phyloP scores from a whole-genome alignment of 2,329 filamentous ascomycete species.

The Cytospora piceae region DNA sequence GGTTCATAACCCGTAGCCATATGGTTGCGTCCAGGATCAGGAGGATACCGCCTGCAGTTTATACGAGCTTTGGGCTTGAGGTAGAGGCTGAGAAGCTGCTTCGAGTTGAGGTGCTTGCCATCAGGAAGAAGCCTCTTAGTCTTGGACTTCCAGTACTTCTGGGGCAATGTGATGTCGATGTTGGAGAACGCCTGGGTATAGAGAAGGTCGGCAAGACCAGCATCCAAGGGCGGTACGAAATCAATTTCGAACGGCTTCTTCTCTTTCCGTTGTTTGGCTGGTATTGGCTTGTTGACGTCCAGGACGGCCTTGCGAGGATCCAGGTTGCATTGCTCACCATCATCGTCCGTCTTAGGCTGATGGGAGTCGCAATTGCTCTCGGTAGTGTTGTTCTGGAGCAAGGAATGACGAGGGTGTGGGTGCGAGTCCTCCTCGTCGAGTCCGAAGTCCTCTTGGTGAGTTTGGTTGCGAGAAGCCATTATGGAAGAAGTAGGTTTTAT shows the following conservation, averaged over 20 bases:
- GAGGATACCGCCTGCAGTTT: constrained; percentile 61
- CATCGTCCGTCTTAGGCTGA: too few relatives aligned
- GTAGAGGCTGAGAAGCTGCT: constrained; percentile 85
- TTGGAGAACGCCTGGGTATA: constrained; percentile 83
- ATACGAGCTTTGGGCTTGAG: constrained; percentile 91
- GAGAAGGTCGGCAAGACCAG: constrained; percentile 72
- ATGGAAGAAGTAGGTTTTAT: neutral
- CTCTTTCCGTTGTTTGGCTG: constrained; percentile 72
- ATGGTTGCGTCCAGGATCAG: neutral
- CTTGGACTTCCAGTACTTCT: constrained; percentile 95
- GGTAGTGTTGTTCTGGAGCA: neutral
- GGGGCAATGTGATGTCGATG: constrained; percentile 80
- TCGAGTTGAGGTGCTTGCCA: constrained; percentile 97
- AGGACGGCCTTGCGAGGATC: neutral
- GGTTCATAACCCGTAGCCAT: neutral
- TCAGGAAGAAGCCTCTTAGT: constrained; percentile 91
- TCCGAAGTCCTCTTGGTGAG: neutral
- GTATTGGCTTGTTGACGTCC: constrained; percentile 64
- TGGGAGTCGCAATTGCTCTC: too few relatives aligned
- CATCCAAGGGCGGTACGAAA: constrained; percentile 76
- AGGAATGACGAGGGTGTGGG: neutral
- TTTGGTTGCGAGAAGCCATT: neutral
- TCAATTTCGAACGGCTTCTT: constrained; percentile 97
- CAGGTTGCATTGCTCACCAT: neutral
- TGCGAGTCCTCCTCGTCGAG: neutral